A percentile compares a stretch with the other conserved stretches of the same genome.
Evolutionary conservation across 2,329 filamentous ascomycete genomes (phyloP).

Genomic region (Elsinoe perseae): DNA sequence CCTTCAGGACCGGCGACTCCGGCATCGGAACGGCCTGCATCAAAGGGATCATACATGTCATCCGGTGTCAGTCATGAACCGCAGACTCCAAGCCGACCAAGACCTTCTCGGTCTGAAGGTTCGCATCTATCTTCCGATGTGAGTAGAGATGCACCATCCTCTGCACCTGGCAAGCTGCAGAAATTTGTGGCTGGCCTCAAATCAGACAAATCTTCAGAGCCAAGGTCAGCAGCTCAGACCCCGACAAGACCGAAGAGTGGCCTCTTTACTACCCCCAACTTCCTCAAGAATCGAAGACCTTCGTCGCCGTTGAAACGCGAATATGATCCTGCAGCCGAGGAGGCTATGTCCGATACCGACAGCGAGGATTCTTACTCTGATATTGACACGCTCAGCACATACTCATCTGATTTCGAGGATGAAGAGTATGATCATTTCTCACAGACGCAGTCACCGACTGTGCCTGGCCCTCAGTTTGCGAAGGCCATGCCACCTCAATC

Average conservation of each 20-base stretch:
- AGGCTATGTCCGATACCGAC: slow-evolving; percentile 53
- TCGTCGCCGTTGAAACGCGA: slow-evolving; percentile 97
- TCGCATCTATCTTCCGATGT: slow-evolving; percentile 14
- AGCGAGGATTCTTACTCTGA: slow-evolving; percentile 45
- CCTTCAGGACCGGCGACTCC: neutral
- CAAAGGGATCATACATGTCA: neutral
- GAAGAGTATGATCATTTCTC: slow-evolving; percentile 28
- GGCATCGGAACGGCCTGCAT: neutral
- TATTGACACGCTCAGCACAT: slow-evolving; percentile 38
- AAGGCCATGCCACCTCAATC: slow-evolving; percentile 32
- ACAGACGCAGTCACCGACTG: slow-evolving; percentile 23
- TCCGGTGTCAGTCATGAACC: slow-evolving; percentile 4
- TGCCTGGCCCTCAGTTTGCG: slow-evolving; percentile 20
- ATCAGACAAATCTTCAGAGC: slow-evolving; percentile 19
- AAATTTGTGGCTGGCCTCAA: slow-evolving; percentile 22
- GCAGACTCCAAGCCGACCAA: slow-evolving; percentile 7
- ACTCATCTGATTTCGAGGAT: slow-evolving; percentile 52
- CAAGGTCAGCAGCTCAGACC: slow-evolving; percentile 1
- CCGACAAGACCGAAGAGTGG: slow-evolving; percentile 17
- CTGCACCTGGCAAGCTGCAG: slow-evolving; percentile 31
- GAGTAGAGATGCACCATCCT: slow-evolving; percentile 22
- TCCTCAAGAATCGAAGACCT: slow-evolving; percentile 54
- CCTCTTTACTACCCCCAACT: slow-evolving; percentile 25
- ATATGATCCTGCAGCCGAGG: slow-evolving; percentile 77
- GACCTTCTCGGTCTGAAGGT: slow-evolving; percentile 15